Base-by-base conservation (phyloP, 345 rosid species). In the Mallotus nudiflorus region DNA sequence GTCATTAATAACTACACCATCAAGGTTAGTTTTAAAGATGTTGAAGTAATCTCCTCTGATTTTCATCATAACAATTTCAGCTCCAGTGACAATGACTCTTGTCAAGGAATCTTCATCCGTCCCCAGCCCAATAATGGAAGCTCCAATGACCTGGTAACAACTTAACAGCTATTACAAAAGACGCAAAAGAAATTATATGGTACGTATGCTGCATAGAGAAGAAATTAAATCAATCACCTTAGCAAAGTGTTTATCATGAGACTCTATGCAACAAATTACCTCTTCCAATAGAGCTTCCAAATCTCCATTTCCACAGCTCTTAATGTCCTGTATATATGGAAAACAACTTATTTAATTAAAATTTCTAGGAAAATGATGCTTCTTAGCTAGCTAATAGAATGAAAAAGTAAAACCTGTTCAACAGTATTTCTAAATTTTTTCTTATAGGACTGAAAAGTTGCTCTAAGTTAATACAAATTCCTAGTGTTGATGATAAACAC, bases 101-200 rank as follows among this genome's bases (percentile, higher is more conserved):
- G 86, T 90, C 58, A 95, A 78, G 8, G 96, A 78, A 73, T 89
- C 89, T 79, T 92, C 97, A 62, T 95, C 99, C 19, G 97, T 95
- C 52, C 99, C 99, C 27, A 85, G 52, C 16, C 99, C 96, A 12
- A 75, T 59, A 7, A 90, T 78, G 6, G 97, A 80, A 50, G 67
- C 80, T 56, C 85, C 56, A 4, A 92, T 66, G 31, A 90, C 93
- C 93, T 93, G 81, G 35, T 50, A 39, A 77, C 42, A 48, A 57
- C 40, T 63, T 24, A 62, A 62, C 11, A 35, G 46, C 50, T 57
- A 33, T 5, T 53, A 35, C 45, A 0, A 56, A 6, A 45, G 57
- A 49, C 20, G 31, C 29, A 20, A 53, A 24, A 45, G 16, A 45
- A 9, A 9, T 11, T 11, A 1, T 6, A 16, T 10, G 25, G 27